Base-by-base conservation (phyloP, 352 stramenopile species). In the Globisporangium nodosum region DNA sequence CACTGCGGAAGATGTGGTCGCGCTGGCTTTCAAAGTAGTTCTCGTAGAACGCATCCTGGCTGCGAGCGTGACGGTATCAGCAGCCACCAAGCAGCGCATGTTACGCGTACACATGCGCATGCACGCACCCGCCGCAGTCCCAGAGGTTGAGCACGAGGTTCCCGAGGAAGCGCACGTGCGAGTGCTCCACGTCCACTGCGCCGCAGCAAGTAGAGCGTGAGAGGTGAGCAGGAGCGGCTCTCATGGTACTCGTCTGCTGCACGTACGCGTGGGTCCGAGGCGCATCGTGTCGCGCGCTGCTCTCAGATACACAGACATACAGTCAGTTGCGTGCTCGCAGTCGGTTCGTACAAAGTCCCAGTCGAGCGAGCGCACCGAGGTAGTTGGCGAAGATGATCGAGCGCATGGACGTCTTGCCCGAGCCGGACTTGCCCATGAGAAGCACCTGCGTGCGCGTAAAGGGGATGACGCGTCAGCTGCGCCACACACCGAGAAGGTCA, bases 331-430 rank as follows among this genome's bases (percentile, higher is more conserved):
- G 24, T 27, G 1, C 15, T 12, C 13, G 40, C 12, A 30, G n/a
- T 43, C 12, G 27, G 16, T 39, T 30, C 24, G 24, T 27, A 27
- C 12, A 18, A 12, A 11, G 37, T 43, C 37, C 37, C 12, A 1
- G 37, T 43, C 37, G 37, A 43, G 37, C 37, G 12, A 43, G 37
- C 37, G 42, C 68, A 95, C 81, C 96, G 57, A 99, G 71, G 76
- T 99, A 99, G 81, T 99, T 99, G 63, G 97, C 97, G 72, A 99
- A 99, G 70, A 99, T 99, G 64, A 99, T 99, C 52, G 92, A 98
- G 56, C 97, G 76, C 97, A 99, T 99, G 54, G 96, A 99, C 53
- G 97, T 99, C 78, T 99, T 99, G 64, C 97, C 96, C 20, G 88
- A 93, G 46, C 93, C 92, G 48, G 87, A 98, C 70, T 97, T 98